Conservation (phyloP, 1,139 yeast genomes). For the Saccharomyces hybrid region DNA sequence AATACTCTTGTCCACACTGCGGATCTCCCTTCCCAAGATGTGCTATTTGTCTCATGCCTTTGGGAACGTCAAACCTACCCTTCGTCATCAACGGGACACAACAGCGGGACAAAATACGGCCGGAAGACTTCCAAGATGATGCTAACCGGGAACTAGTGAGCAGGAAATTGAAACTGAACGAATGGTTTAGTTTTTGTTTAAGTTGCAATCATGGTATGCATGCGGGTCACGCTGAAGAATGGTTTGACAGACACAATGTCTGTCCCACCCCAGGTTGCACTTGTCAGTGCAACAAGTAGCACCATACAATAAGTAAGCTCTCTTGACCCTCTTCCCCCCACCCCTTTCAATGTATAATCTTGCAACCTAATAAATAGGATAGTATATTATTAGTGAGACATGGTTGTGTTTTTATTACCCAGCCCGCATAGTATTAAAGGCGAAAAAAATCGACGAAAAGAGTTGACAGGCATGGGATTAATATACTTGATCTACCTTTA, state of each 20-base stretch:
- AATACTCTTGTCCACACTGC: constrained; percentile 66
- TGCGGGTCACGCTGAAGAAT: constrained; percentile 89
- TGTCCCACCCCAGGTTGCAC: constrained; percentile 94
- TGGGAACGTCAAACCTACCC: constrained; percentile 55
- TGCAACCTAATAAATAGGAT: background rate
- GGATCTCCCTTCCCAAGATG: constrained; percentile 88
- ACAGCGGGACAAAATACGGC: constrained; percentile 15
- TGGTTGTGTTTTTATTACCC: background rate
- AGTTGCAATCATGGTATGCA: constrained; percentile 92
- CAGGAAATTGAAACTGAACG: constrained; percentile 25
- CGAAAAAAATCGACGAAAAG: background rate
- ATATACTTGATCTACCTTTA: background rate
- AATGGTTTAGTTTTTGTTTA: constrained; percentile 86
- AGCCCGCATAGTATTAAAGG: background rate
- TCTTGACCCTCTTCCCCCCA: background rate
- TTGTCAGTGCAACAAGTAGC: constrained; percentile 56
- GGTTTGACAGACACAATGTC: constrained; percentile 80
- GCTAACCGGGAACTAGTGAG: constrained; percentile 2
- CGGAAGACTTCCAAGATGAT: constrained; percentile 38
- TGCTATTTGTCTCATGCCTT: constrained; percentile 74
- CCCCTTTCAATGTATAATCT: background rate
- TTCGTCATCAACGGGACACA: constrained; percentile 30
- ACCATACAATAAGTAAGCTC: background rate
- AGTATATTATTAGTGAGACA: background rate
- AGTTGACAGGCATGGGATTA: background rate